Evolutionary conservation across 2,329 filamentous ascomycete species (phyloP), one percentile per base, ranked within the genome.

Genomic region (Westerdykella sp.): DNA sequence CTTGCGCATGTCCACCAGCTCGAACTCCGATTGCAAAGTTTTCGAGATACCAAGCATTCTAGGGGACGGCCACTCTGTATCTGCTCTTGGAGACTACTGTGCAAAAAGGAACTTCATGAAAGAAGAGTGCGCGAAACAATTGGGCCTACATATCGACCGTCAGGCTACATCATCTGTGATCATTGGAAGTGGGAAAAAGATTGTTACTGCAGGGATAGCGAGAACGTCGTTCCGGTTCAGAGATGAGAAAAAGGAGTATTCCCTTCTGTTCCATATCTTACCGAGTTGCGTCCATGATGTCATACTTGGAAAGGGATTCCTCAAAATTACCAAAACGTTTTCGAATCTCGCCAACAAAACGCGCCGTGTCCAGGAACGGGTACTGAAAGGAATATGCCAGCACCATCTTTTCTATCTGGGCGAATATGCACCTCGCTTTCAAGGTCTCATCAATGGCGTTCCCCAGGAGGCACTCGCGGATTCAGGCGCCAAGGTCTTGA

Each of bases 61-160:
- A n/a, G 35, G 15, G 34, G 13, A 28, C 6, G 6, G 23, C 2
- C 2, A 32, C 12, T 6, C 12, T 10, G 22, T 43, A 13, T 32
- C 39, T 34, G 44, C 47, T 2, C 34, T 49, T 1, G 49, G 46
- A 18, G 49, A 51, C 28, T 41, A 22, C 6, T 37, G 44, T 21
- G 49, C 46, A 6, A 51, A 45, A 25, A 28, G 22, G 2, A 51
- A 51, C 22, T 51, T 47, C 25, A 51, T 51, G 44, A 41, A 39
- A 11, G 41, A 44, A 21, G 44, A 44, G 13, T 45, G 41, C 16
- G 49, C 46, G 4, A 18, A 23, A 12, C 36, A 28, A 6, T 16
- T 34, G 11, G 44, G 46, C 3, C 31, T 51, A 6, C 2, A 10
- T 2, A 46, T 52, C 28, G 9, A 47, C 11, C 25, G 16, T 6